Conservation (phyloP, 345 rosid genomes). For the Citrus glauca region DNA sequence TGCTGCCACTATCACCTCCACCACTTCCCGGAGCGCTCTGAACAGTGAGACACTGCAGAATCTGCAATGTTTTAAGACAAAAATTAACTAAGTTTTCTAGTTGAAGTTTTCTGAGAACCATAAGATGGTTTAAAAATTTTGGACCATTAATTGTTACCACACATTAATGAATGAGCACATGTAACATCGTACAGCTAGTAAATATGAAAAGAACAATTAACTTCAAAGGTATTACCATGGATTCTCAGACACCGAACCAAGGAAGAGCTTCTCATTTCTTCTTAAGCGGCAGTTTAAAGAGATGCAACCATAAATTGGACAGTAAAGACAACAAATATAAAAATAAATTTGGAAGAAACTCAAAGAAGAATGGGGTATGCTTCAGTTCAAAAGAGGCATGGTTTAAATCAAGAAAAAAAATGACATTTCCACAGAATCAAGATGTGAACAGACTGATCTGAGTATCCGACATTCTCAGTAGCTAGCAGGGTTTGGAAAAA, state of each 20-base stretch:
- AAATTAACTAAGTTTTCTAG: background rate
- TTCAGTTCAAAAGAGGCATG: background rate
- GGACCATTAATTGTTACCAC: background rate
- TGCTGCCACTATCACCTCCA: slow-evolving; percentile 35
- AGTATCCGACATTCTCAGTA: background rate
- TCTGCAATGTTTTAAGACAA: slow-evolving; percentile 41
- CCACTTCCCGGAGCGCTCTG: slow-evolving; percentile 38
- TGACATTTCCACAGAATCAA: background rate
- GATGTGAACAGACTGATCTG: background rate
- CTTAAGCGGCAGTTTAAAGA: background rate
- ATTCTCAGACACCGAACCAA: background rate
- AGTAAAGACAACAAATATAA: background rate
- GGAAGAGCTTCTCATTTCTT: background rate
- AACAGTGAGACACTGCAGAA: slow-evolving; percentile 84
- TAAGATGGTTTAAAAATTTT: background rate
- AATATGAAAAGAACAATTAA: background rate
- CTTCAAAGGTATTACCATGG: background rate
- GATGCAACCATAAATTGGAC: background rate
- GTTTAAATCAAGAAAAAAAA: background rate
- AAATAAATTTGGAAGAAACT: background rate
- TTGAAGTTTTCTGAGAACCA: background rate
- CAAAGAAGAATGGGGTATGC: background rate
- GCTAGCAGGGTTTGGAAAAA: background rate
- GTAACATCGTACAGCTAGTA: background rate
- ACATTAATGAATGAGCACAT: background rate